Evolutionary conservation across 441 rosid species (phyloP).

Genomic region (Adansonia rubrostipa): DNA sequence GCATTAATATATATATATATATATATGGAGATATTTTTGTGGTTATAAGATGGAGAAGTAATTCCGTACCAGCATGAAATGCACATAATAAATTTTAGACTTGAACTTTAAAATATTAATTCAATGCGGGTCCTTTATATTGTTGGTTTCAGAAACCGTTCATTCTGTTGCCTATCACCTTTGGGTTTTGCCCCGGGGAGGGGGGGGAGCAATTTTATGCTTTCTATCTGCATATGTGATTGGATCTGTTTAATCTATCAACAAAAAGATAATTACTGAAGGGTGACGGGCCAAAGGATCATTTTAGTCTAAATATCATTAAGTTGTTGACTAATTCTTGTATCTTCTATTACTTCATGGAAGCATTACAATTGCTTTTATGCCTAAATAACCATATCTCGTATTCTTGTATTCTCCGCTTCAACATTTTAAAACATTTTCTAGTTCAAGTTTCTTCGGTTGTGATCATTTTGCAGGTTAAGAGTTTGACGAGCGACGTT

Average conservation of each 20-base stretch:
- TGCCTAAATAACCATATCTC: neutral
- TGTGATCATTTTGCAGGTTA: slow-evolving; percentile 24
- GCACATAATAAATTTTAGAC: neutral
- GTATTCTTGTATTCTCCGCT: neutral
- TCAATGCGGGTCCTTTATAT: neutral
- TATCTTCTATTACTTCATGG: neutral
- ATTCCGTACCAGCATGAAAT: neutral
- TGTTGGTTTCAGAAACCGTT: neutral
- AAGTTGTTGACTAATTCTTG: neutral
- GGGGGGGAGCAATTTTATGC: neutral
- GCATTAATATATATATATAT: neutral
- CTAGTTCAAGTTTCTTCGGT: neutral
- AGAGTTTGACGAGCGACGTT: slow-evolving; percentile 14
- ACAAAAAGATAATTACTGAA: neutral
- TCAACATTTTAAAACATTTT: neutral
- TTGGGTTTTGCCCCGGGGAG: too few relatives aligned
- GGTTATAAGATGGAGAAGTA: neutral
- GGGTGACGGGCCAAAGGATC: too few relatives aligned
- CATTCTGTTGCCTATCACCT: neutral
- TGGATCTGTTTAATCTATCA: neutral
- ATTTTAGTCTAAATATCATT: neutral
- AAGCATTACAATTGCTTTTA: neutral
- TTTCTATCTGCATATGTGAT: neutral
- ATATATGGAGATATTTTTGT: neutral
- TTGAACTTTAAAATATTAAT: neutral